Evolutionary conservation across 2,329 filamentous ascomycete species (phyloP), one percentile per base, ranked within the genome.

Genomic region (Elsinoe fawcettii): DNA sequence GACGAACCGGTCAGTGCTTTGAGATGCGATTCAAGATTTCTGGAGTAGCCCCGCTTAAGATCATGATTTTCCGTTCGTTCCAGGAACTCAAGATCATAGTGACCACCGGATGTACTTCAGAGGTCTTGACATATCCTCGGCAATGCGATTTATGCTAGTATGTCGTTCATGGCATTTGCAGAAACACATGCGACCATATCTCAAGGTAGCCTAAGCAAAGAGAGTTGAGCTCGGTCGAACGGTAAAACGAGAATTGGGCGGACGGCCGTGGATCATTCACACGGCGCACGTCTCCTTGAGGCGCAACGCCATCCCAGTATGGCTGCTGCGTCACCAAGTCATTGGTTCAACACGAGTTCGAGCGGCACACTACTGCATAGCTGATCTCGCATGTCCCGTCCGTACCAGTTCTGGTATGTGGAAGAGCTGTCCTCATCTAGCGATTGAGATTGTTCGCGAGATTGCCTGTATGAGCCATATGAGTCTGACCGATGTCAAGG

Each of bases 211-310:
- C 3, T 8, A 54, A 39, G 32, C 2, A 16, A 39, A 37, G 18
- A 39, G 9, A 54, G 36, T 34, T 46, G 20, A 53, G 32, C 37
- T 56, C 54, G 54, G 54, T 46, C 54, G 54, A 56, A 49, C 54
- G 54, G 54, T 56, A 36, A 30, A 41, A 56, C 54, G 54, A 56
- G 41, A 56, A 47, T 22, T 8, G 23, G 39, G 16, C 54, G 54
- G 54, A 39, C 54, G 23, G 41, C n/a, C 20, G 25, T 46, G 30
- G 54, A 32, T 53, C 30, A 53, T 14, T 53, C 32, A 23, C 11
- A 53, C 30, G 14, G 49, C 18, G 49, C 32, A 36, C 30, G 32
- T 37, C 16, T 36, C 32, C 30, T 25, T n/a, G 49, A 53, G 49
- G 49, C 49, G 30, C 30, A 34, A 53, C 49, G 49, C 49, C 30